Evolutionary conservation across 768 basidiomycete species (phyloP), one percentile per base, ranked within the genome.

Genomic region (Serendipita vermifera): DNA sequence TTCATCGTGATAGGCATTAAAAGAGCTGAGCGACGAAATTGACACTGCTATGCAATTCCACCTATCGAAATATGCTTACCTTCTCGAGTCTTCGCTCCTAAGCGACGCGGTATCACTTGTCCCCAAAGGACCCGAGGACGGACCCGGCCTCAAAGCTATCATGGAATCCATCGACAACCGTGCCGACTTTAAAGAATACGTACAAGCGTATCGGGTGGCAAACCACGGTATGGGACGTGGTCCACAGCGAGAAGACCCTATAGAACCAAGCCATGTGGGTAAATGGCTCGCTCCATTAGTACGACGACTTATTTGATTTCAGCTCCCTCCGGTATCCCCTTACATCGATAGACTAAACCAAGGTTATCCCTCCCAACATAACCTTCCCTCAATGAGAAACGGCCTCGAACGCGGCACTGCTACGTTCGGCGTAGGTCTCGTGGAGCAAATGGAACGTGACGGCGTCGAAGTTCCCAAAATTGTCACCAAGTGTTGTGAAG

Each of bases 11-110:
- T 64, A 91, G 89, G 78, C 87, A 20, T 73, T 99, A 58, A 98
- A 98, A 67, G 92, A 97, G 67, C 89, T 89, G 63, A 80, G 87
- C 24, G 94, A 97, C 64, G 96, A 99, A 69, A 82, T 97, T 55
- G 96, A 99, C 67, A 74, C 96, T 39, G 96, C 93, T n/a, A 92
- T 89, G 3, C 94, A 98, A 69, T 99, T 97, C 68, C 94, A 98
- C 68, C 73, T 98, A 43, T 85, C 90, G 0, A 78, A 93, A 69
- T 98, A 96, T 67, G 87, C 91, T 1, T 98, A 90, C 71, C 72
- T 98, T 22, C 93, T 87, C 63, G 96, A 99, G 69, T 87, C 83
- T 62, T 84, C 87, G 24, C 77, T 96, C 2, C 73, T 98, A 17
- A 85, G 80, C 62, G 96, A 99, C 59, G 96, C 91, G 1, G 77